Evolutionary conservation across 805 yeast species (phyloP), one percentile per base, ranked within the genome.

Genomic region (Spathaspora sp.): DNA sequence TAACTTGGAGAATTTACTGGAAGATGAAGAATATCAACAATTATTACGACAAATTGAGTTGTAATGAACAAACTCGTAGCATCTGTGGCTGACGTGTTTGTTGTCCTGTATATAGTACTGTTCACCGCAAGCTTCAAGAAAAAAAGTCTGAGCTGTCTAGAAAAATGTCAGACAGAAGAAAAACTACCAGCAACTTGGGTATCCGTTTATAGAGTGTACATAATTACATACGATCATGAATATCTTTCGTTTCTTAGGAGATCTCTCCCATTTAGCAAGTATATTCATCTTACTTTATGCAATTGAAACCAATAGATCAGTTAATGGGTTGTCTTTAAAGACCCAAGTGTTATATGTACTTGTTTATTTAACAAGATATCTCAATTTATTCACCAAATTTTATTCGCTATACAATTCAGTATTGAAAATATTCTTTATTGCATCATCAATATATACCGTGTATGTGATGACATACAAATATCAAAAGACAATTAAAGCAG

Each of bases 301-400:
- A 42, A 89, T 94, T 58, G 78, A 75, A 49, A 63, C 71, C 5
- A 79, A 87, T 50, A 75, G 75, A 54, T 85, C 96, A 6, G 83
- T 87, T 46, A 80, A 83, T 29, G 99, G 99, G 44, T 80, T 94
- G 47, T 91, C 97, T 1, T 72, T 89, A 64, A 93, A 93, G 71
- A 89, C 98, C 0, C 98, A 94, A 66, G 72, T 80, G 1, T 72
- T 93, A 42, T 94, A 93, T 66, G 82, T 65, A 42, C 46, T 67
- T 44, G 77, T 74, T 18, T 74, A 64, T 54, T 55, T 70, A 20
- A 63, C 75, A 28, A 66, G 79, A 49, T 74, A 74, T 58, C 58
- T 71, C 44, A 72, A 74, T 54, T 58, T 74, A 48, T 66, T 85
- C 52, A 71, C 73, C 66, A 75, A 74, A 49, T 87, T 73, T 70